Percentiles rank a stretch among this genome's conserved stretches.
phyloP scores from a whole-genome alignment of 2,329 filamentous ascomycete species.

The Fonsecaea erecta region DNA sequence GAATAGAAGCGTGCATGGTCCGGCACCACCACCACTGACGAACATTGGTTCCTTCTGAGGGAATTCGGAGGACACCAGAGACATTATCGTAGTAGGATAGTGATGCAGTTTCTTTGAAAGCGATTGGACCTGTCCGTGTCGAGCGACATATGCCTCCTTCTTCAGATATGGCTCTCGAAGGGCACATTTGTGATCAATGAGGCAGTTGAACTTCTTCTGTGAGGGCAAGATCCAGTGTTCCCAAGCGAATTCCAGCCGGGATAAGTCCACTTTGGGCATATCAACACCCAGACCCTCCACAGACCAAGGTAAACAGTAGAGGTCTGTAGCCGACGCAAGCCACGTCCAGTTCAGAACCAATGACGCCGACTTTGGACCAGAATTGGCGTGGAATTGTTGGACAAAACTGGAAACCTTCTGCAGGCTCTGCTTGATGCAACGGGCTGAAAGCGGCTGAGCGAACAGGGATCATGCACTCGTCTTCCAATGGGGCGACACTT shows the following conservation, averaged over 20 bases:
- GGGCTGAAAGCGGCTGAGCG: background rate
- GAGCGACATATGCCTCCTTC: background rate
- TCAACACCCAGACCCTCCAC: background rate
- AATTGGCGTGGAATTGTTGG: background rate
- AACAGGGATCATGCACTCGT: background rate
- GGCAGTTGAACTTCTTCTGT: background rate
- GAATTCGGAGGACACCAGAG: background rate
- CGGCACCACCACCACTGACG: background rate
- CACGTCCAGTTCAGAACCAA: background rate
- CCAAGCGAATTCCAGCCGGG: background rate
- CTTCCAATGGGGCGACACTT: background rate
- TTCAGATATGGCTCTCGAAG: background rate
- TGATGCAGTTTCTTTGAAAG: background rate
- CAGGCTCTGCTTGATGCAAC: constrained; percentile 1
- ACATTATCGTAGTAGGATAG: background rate
- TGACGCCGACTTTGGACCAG: background rate
- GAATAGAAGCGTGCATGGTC: background rate
- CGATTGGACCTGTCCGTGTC: background rate
- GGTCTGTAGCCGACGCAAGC: background rate
- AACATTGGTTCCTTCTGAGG: background rate
- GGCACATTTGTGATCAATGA: background rate
- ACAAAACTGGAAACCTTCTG: constrained; percentile 3
- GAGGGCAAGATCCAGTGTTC: background rate
- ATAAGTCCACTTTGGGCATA: background rate
- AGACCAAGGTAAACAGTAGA: background rate